Evolutionary conservation across 257 asterid species (phyloP).

Genomic region (Schizonepeta tenuifolia): DNA sequence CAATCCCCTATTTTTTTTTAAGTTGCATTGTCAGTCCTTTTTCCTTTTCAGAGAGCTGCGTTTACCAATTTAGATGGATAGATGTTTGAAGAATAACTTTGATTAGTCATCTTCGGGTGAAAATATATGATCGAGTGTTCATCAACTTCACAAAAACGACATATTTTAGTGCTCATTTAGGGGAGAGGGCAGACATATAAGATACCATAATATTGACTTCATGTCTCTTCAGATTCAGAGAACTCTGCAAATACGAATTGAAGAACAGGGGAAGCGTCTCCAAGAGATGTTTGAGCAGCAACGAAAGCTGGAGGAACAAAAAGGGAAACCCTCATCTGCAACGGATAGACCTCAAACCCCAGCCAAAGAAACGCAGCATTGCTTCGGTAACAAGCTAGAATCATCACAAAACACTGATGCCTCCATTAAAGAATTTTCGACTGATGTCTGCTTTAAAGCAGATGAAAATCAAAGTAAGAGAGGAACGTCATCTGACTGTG

Average conservation of each 20-base stretch:
- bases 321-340: constrained; percentile 42
- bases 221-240: constrained; percentile 68
- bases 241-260: constrained; percentile 78
- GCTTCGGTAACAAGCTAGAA: constrained; percentile 34
- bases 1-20: neutral
- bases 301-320: constrained; percentile 62
- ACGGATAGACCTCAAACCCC: constrained; percentile 39
- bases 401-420: constrained; percentile 26
- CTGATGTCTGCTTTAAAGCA: constrained; percentile 26
- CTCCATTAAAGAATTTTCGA: constrained; percentile 24
- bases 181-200: neutral
- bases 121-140: neutral
- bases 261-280: constrained; percentile 81
- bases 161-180: neutral
- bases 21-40: neutral
- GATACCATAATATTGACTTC: neutral
- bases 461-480: constrained; percentile 33
- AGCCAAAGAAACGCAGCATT: constrained; percentile 28
- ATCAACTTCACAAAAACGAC: neutral
- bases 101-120: neutral
- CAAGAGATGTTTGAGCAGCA: constrained; percentile 83
- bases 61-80: neutral
- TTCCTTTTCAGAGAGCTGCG: neutral
- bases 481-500: constrained; percentile 37
- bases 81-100: neutral